These are phyloP conservation scores for Meripilus lineatus DNA, from an alignment of 1,284 basidiomycete genomes.

Conservation along the genomic window DNA sequence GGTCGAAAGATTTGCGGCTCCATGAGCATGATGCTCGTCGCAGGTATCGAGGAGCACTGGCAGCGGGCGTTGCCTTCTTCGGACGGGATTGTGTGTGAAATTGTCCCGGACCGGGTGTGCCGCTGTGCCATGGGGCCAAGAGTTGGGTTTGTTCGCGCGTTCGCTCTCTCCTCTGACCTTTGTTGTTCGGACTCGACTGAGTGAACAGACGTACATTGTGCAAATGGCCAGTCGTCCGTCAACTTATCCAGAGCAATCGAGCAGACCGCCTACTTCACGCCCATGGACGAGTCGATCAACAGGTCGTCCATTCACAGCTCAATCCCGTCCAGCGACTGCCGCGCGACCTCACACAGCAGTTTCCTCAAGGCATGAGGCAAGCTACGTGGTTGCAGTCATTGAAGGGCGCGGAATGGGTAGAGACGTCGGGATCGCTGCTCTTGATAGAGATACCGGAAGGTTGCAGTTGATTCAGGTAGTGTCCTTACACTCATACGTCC, in stretches of 20 bases:
- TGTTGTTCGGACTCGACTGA: background rate
- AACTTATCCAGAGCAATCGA: background rate
- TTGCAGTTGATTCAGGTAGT: constrained; percentile 68
- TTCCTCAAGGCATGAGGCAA: constrained; percentile 53
- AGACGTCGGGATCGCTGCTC: constrained; percentile 82
- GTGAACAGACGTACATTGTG: background rate
- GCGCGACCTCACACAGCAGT: constrained; percentile 57
- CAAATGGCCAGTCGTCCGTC: background rate
- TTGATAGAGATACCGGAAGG: constrained; percentile 77
- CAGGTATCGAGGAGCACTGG: too few species aligned
- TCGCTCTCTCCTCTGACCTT: too few species aligned
- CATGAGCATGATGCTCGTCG: too few species aligned
- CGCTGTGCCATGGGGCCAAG: too few species aligned
- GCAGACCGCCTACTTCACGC: constrained; percentile 6
- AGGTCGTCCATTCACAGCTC: constrained; percentile 23
- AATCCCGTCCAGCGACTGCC: constrained; percentile 27
- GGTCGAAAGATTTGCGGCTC: too few species aligned
- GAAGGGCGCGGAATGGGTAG: constrained; percentile 73
- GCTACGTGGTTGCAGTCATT: constrained; percentile 60
- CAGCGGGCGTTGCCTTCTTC: too few species aligned
- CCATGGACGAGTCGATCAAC: constrained; percentile 9
- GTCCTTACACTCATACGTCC: constrained; percentile 1
- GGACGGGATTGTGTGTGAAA: too few species aligned
- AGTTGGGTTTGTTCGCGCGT: too few species aligned
- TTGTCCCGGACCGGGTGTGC: too few species aligned